Conservation (phyloP, 192 early-diverging fungal species). For the Coemansia sp. region DNA sequence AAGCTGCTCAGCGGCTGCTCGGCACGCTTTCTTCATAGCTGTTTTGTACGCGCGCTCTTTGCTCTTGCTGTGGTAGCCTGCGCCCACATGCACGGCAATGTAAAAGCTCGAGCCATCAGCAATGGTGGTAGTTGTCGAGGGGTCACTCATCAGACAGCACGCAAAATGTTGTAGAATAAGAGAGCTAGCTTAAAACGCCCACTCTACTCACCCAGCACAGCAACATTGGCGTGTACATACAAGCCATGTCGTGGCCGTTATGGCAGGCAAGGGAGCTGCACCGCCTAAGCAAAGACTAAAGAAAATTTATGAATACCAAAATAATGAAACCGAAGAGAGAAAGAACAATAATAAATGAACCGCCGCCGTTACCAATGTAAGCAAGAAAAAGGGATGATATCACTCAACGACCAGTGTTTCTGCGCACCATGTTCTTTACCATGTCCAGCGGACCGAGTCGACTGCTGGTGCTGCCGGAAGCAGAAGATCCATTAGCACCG, state of each 20-base stretch:
- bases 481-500: background rate
- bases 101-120: slow-evolving; percentile 1
- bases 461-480: background rate
- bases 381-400: background rate
- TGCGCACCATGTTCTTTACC: background rate
- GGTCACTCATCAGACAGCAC: background rate
- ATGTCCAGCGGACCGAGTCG: background rate
- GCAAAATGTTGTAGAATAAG: background rate
- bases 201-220: background rate
- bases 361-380: too few species aligned
- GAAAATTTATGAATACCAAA: background rate
- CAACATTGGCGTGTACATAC: too few species aligned
- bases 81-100: slow-evolving; percentile 46
- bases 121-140: too few species aligned
- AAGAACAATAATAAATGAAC: background rate
- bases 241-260: background rate
- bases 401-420: background rate
- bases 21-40: slow-evolving; percentile 35
- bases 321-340: background rate
- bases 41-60: slow-evolving; percentile 21
- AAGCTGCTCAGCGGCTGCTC: slow-evolving; percentile 20
- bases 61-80: slow-evolving; percentile 29
- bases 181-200: too few species aligned
- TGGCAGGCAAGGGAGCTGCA: background rate
- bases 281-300: too few species aligned